phyloP scores from a whole-genome alignment of 768 basidiomycete species.

The Collybia sordida region DNA sequence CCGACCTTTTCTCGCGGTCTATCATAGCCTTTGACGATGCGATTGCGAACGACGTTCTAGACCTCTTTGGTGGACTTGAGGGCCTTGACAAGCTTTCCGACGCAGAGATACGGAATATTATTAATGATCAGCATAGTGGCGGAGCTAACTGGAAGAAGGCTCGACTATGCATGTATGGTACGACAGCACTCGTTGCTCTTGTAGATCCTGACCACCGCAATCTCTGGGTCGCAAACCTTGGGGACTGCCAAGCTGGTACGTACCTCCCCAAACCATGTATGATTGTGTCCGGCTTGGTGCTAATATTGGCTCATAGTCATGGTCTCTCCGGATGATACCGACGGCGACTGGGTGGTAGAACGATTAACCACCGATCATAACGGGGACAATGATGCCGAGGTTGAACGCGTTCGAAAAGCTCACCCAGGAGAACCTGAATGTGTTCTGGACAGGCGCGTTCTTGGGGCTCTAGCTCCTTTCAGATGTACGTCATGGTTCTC shows the following conservation, averaged over 20 bases:
- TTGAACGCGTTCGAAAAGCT: constrained; percentile 58
- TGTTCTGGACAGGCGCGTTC: constrained; percentile 62
- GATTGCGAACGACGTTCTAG: constrained; percentile 63
- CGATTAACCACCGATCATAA: constrained; percentile 69
- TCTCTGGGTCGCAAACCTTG: constrained; percentile 79
- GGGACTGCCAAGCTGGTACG: constrained; percentile 78
- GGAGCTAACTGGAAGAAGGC: constrained; percentile 65
- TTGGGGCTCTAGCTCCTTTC: constrained; percentile 77
- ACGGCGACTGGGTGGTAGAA: constrained; percentile 58
- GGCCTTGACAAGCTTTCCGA: constrained; percentile 52
- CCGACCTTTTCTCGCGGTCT: constrained; percentile 54
- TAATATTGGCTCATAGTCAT: constrained; percentile 36
- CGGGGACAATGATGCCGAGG: constrained; percentile 64
- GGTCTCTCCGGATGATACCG: constrained; percentile 43
- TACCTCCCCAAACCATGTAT: constrained; percentile 13
- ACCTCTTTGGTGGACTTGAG: constrained; percentile 59
- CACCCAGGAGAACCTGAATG: constrained; percentile 75
- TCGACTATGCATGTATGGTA: constrained; percentile 76
- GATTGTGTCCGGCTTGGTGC: constrained; percentile 3
- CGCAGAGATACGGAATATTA: constrained; percentile 52
- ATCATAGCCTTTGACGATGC: constrained; percentile 66
- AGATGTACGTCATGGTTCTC: constrained; percentile 52
- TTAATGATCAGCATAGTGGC: constrained; percentile 62
- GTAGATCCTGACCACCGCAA: constrained; percentile 68
- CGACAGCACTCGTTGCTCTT: constrained; percentile 72